phyloP scores from a whole-genome alignment of 805 yeast genomes.

The Kregervanrija delftensis region DNA sequence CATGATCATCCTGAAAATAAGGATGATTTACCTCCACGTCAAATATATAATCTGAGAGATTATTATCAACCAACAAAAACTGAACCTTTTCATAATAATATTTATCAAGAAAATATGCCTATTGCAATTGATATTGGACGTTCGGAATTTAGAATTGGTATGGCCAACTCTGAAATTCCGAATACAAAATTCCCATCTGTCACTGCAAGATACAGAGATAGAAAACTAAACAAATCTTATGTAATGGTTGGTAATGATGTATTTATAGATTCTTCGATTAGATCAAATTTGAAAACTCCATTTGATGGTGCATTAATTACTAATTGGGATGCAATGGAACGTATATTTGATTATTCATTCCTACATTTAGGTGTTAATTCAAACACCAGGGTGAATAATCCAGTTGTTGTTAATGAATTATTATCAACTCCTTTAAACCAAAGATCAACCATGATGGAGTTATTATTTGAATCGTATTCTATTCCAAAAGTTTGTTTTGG shows the following conservation, averaged over 20 bases:
- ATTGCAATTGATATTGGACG: slow-evolving; percentile 88
- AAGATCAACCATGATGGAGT: slow-evolving; percentile 68
- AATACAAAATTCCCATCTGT: slow-evolving; percentile 61
- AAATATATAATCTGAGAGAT: slow-evolving; percentile 37
- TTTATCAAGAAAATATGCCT: slow-evolving; percentile 52
- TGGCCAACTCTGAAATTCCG: slow-evolving; percentile 41
- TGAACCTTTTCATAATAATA: slow-evolving; percentile 39
- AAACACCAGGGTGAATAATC: slow-evolving; percentile 57
- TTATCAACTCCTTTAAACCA: slow-evolving; percentile 67
- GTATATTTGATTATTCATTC: slow-evolving; percentile 76
- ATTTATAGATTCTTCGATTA: slow-evolving; percentile 59
- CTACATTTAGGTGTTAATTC: slow-evolving; percentile 65
- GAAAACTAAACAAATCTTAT: slow-evolving; percentile 54
- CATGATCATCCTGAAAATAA: slow-evolving; percentile 10
- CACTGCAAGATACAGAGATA: slow-evolving; percentile 70
- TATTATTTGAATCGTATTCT: slow-evolving; percentile 77
- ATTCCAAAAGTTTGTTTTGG: slow-evolving; percentile 76
- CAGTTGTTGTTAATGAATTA: slow-evolving; percentile 74
- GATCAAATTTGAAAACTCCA: slow-evolving; percentile 67
- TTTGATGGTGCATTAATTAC: slow-evolving; percentile 82
- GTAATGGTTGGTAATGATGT: slow-evolving; percentile 82
- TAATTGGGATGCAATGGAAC: slow-evolving; percentile 89
- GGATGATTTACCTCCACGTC: slow-evolving; percentile 34
- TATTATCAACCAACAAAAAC: slow-evolving; percentile 28
- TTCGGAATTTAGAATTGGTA: slow-evolving; percentile 51